Evolutionary conservation across 768 basidiomycete genomes (phyloP).

Genomic region (Coprinopsis sp.): DNA sequence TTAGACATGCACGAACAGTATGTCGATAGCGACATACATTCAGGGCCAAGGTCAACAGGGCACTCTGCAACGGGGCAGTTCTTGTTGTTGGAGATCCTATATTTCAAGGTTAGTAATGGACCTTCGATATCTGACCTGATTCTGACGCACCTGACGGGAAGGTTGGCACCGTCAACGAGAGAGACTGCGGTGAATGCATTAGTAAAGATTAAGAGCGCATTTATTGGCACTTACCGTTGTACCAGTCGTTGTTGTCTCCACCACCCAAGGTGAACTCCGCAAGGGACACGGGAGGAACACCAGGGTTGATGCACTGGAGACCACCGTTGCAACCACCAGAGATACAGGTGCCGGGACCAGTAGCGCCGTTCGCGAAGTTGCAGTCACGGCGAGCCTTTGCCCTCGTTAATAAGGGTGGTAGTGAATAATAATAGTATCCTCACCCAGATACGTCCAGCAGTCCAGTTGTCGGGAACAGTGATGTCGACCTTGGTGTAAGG

Average conservation of each 20-base stretch:
- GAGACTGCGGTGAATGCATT: slow-evolving; percentile 37
- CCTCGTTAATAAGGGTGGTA: not conserved
- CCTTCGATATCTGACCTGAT: not conserved
- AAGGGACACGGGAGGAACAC: slow-evolving; percentile 64
- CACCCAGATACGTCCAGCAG: slow-evolving; percentile 55
- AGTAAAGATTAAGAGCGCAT: not conserved
- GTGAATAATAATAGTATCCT: slow-evolving; percentile 2
- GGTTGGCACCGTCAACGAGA: slow-evolving; percentile 61
- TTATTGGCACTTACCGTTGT: slow-evolving; percentile 44
- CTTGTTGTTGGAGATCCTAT: slow-evolving; percentile 47
- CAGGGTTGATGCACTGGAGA: slow-evolving; percentile 47
- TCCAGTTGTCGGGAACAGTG: slow-evolving; percentile 60
- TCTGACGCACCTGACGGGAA: slow-evolving; percentile 37
- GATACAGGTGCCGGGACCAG: slow-evolving; percentile 56
- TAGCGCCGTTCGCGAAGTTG: slow-evolving; percentile 49
- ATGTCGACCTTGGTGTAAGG: slow-evolving; percentile 39
- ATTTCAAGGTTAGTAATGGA: not conserved
- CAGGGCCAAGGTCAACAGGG: slow-evolving; percentile 54
- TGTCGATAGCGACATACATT: slow-evolving; percentile 21
- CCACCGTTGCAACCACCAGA: slow-evolving; percentile 71
- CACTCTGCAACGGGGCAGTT: slow-evolving; percentile 55
- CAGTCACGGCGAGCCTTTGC: slow-evolving; percentile 60
- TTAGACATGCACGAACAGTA: slow-evolving; percentile 1
- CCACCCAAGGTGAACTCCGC: slow-evolving; percentile 63
- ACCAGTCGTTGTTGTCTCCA: slow-evolving; percentile 44